Conservation (phyloP, 257 asterid genomes). For the Ajuga chamaepitys region DNA sequence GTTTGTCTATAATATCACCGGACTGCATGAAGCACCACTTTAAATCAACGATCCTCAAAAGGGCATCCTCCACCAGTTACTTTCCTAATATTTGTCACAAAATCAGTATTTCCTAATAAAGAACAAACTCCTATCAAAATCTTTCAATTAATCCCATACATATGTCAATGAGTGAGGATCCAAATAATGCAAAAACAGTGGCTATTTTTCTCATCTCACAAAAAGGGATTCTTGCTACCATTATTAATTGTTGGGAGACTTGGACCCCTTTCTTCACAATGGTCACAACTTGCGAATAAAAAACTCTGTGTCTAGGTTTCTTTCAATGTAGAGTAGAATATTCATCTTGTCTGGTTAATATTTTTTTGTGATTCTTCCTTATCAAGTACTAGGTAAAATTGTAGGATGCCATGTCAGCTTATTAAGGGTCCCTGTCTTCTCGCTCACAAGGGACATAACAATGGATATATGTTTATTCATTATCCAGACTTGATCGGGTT, state of each 20-base stretch:
- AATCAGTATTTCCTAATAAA: too few relatives aligned
- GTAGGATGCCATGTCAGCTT: conserved; percentile 13
- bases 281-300: conserved; percentile 41
- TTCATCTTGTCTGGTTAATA: conserved; percentile 37
- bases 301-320: conserved; percentile 14
- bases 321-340: conserved; percentile 24
- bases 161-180: not conserved
- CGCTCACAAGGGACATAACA: not conserved
- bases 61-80: too few relatives aligned
- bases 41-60: too few relatives aligned
- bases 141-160: too few relatives aligned
- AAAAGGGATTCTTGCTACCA: conserved; percentile 32
- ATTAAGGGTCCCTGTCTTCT: not conserved
- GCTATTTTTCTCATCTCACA: conserved; percentile 35
- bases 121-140: too few relatives aligned
- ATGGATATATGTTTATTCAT: not conserved
- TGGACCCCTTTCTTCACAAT: conserved; percentile 22
- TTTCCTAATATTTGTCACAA: too few relatives aligned
- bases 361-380: conserved; percentile 34
- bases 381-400: conserved; percentile 38
- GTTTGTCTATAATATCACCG: too few relatives aligned
- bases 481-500: not conserved
- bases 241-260: conserved; percentile 37
- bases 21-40: too few relatives aligned
- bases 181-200: conserved; percentile 40